Evolutionary conservation across 2,329 filamentous ascomycete species (phyloP), one percentile per base, ranked within the genome.

Genomic region (Colletotrichum coccodes): DNA sequence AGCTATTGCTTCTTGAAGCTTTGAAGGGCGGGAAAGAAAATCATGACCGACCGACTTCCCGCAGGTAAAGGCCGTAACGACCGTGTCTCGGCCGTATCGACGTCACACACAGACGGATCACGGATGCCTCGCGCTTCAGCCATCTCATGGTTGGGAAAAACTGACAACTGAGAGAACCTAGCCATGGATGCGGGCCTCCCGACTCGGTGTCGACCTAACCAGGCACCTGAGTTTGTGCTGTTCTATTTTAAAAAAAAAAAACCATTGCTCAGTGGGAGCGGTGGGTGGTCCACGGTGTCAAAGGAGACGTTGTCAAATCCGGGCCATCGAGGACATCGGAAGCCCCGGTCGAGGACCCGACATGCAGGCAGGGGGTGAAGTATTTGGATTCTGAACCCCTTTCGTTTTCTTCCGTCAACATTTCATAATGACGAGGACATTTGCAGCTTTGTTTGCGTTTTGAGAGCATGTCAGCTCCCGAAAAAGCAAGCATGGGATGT

Each of bases 31-130:
- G 42, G 18, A 12, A 16, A 36, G 47, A 12, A 30, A 23, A 46
- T 36, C n/a, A 50, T 18, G 54, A 12, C 4, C 26, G 18, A 34
- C 42, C 32, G 34, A 16, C 23, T 36, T 40, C 23, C 40, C 56
- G n/a, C 40, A 18, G 9, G n/a, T 60, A 68, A 65, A 65, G 65
- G 65, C 65, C 65, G 65, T 68, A 68, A 12, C n/a, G 52, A 50
- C 34, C 34, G 49, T 49, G 61, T 68, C 56, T 68, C 61, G 61
- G 65, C 47, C 65, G 53, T 60, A 65, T 28, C 32, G 7, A 21
- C 26, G 61, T 65, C 49, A 28, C 61, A 49, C 28, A 34, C 47
- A 21, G 21, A 32, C 30, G 21, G 12, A 26, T 54, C n/a, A 62
- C 49, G 54, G 36, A 49, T 59, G 30, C 46, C 34, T 52, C 47